Evolutionary conservation across 345 rosid genomes (phyloP), one percentile per base, ranked within the genome.

Genomic region (Geranium brycei): DNA sequence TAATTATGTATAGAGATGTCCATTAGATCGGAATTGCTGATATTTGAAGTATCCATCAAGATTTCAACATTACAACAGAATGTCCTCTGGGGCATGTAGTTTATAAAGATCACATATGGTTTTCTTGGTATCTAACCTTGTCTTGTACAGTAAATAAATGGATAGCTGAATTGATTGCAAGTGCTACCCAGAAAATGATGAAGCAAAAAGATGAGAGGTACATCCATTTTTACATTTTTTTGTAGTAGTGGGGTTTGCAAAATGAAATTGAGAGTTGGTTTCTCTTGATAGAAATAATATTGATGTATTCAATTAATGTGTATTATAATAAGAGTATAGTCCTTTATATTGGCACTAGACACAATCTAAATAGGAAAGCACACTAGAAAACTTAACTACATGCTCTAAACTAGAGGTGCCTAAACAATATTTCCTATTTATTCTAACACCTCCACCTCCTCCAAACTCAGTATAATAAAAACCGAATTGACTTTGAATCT

Each of bases 171-270:
- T 62, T 89, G 80, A 89, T 91, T 79, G 95, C 95, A 31, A 74
- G 78, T 77, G 98, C 91, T 62, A 91, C 98, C 0, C 83, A 84
- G 79, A 84, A 87, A 76, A 89, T 91, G 98, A 91, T 91, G 96
- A 89, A 85, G 82, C 86, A 84, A 71, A 91, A 91, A 78, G 98
- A 91, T 82, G 96, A 91, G 78, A 91, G 98, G 98, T 91, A 71
- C 30, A 56, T 28, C 65, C 7, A 15, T 23, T 23, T 23, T 23
- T 23, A 23, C 28, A 72, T 4, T 38, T 35, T 65, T 71, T 28
- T 58, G 17, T 19, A 15, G 2, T n/a, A 13, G 0, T n/a, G 17
- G n/a, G 51, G 58, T 58, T 56, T 14, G 61, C 47, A 59, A 47
- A 57, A 13, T 17, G 12, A 57, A 35, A 58, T 51, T 60, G 51